Evolutionary conservation across 73 alveolate genomes (phyloP), one percentile per base, ranked within the genome.

Genomic region (Loxodes magnus): DNA sequence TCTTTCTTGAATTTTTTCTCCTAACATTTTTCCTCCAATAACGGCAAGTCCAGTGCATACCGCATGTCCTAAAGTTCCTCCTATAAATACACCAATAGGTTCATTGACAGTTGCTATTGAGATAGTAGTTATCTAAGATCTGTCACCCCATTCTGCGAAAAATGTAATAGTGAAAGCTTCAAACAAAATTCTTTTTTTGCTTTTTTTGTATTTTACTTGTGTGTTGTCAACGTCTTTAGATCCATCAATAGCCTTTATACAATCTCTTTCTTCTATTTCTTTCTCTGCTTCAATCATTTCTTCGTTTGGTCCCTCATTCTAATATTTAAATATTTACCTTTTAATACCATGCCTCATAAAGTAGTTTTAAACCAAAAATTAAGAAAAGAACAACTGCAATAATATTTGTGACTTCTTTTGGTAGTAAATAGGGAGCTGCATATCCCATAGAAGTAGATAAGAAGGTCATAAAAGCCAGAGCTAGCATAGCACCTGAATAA

Each of bases 111-210:
- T 49, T 15, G 71, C 34, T 15, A 57, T 22, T 22, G 51, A 16
- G 12, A 57, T 57, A 0, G 71, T 57, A 4, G 71, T 57, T 6
- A 57, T 57, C 12, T 57, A 43, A 38, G 63, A 31, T 31, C 71
- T 57, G 29, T 57, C 71, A 23, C 71, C 71, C 71, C 71, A 57
- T 31, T 57, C 71, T 14, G 61, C 71, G 49, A 38, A 57, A 43
- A 57, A 57, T 1, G 71, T 57, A 44, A 57, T 22, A 4, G 44
- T 57, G 33, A 57, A 57, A 0, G 71, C 54, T 31, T 57, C 12
- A 7, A 30, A 30, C n/a, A n/a, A n/a, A n/a, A n/a, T n/a, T n/a
- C n/a, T n/a, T n/a, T n/a, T n/a, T n/a, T n/a, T n/a, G n/a, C n/a
- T n/a, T n/a, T n/a, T n/a, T n/a, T n/a, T n/a, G n/a, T n/a, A n/a